Conservation (phyloP, 164 flowering plant species). For the Berberis vulgaris region DNA sequence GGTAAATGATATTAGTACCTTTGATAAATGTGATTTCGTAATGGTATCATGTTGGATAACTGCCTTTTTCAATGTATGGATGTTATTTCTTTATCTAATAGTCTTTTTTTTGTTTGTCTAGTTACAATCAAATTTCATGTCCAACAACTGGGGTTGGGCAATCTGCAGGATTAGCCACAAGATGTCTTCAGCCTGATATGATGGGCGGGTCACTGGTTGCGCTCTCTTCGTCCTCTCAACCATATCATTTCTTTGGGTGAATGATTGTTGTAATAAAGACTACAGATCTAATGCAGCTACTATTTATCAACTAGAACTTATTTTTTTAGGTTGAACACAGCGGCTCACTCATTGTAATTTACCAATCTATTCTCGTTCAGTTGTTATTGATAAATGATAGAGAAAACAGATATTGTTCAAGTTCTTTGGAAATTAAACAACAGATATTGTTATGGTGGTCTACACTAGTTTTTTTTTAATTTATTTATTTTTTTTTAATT, state of each 20-base stretch:
- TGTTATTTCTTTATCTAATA: not conserved
- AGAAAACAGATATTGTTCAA: no score
- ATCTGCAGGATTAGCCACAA: conserved; percentile 37
- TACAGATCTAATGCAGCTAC: no score
- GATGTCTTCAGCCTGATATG: conserved; percentile 42
- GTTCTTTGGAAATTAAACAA: no score
- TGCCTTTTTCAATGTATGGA: not conserved
- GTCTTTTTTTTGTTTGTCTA: not conserved
- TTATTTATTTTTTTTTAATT: no score
- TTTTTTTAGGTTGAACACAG: no score
- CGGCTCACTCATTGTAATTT: no score
- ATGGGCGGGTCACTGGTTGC: conserved; percentile 39
- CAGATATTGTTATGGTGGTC: no score
- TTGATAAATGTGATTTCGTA: not conserved
- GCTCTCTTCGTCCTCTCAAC: conserved; percentile 41
- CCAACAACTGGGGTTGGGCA: conserved; percentile 40
- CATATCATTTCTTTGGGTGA: conserved; percentile 26
- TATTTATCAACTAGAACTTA: no score
- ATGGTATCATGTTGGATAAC: not conserved
- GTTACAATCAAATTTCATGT: conserved; percentile 40
- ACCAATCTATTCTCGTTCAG: no score
- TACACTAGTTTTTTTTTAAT: no score
- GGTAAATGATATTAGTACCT: not conserved
- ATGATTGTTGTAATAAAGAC: not conserved
- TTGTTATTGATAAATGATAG: no score